These are phyloP conservation scores for Boletales sp. DNA, from an alignment of 768 basidiomycete species.

Conservation along the genomic window DNA sequence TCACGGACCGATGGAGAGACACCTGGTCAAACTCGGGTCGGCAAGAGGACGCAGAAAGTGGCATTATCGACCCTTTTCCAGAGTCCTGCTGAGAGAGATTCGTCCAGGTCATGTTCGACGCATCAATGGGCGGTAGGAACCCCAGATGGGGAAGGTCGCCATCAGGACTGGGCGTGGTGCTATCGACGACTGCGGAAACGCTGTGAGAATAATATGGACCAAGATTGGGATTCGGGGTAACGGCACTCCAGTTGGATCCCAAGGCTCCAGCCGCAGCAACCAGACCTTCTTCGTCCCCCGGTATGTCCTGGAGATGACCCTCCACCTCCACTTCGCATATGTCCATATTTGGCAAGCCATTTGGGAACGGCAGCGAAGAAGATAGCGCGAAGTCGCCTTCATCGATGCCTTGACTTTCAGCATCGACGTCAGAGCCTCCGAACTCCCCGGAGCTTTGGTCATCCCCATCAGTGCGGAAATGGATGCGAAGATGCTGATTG, in stretches of 20 bases:
- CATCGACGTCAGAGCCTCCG: slow-evolving; percentile 25
- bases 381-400: slow-evolving; percentile 27
- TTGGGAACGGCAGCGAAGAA: slow-evolving; percentile 25
- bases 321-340: slow-evolving; percentile 61
- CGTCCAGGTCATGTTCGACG: slow-evolving; percentile 24
- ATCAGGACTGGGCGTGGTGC: slow-evolving; percentile 11
- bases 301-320: slow-evolving; percentile 52
- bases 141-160: slow-evolving; percentile 17
- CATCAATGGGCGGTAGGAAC: slow-evolving; percentile 21
- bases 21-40: slow-evolving; percentile 59
- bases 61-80: slow-evolving; percentile 41
- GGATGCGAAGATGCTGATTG: slow-evolving; percentile 81
- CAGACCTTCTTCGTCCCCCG: slow-evolving; percentile 57
- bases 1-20: slow-evolving; percentile 23
- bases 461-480: slow-evolving; percentile 39
- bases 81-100: slow-evolving; percentile 20
- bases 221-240: slow-evolving; percentile 15
- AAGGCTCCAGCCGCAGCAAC: slow-evolving; percentile 31
- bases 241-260: slow-evolving; percentile 11
- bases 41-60: slow-evolving; percentile 61
- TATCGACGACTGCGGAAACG: slow-evolving; percentile 12
- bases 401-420: slow-evolving; percentile 35
- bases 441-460: slow-evolving; percentile 25
- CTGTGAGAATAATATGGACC: slow-evolving; percentile 22
- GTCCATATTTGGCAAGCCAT: slow-evolving; percentile 42